phyloP scores from a whole-genome alignment of 495 filamentous ascomycete genomes.

The Parathielavia appendiculata region DNA sequence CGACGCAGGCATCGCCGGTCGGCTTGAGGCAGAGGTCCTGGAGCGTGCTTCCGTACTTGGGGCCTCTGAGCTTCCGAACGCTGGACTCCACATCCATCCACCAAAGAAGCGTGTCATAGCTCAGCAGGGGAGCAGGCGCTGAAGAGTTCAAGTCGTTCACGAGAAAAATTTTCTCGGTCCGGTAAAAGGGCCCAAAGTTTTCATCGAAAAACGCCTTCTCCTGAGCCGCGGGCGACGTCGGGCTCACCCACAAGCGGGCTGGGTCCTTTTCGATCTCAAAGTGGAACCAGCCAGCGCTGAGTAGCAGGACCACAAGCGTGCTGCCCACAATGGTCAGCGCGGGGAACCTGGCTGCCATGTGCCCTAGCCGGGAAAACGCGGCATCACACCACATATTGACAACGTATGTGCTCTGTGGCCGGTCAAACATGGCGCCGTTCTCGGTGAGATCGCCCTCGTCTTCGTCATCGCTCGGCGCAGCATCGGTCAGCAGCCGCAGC shows the following conservation, averaged over 20 bases:
- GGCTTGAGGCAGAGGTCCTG: constrained; percentile 93
- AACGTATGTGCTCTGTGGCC: constrained; percentile 64
- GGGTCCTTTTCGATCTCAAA: constrained; percentile 86
- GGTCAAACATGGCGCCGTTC: constrained; percentile 62
- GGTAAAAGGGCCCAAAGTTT: constrained; percentile 95
- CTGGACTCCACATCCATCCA: constrained; percentile 88
- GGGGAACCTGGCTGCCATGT: constrained; percentile 74
- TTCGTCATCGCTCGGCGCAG: constrained; percentile 80
- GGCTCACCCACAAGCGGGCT: constrained; percentile 91
- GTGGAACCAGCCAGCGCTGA: constrained; percentile 81
- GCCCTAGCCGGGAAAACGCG: constrained; percentile 79
- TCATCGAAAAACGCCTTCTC: constrained; percentile 93
- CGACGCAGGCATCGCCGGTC: constrained; percentile 80
- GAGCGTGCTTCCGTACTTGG: constrained; percentile 56
- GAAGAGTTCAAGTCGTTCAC: constrained; percentile 72
- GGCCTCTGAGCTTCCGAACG: constrained; percentile 62
- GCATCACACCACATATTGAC: constrained; percentile 73
- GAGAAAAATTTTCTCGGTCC: constrained; percentile 86
- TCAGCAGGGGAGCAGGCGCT: constrained; percentile 69
- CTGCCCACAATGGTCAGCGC: constrained; percentile 71
- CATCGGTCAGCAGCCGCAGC: constrained; percentile 78
- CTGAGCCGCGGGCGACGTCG: constrained; percentile 79
- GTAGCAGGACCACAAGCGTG: constrained; percentile 61
- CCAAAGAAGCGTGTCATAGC: constrained; percentile 83
- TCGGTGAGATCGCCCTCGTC: constrained; percentile 78